phyloP scores from a whole-genome alignment of 2,329 filamentous ascomycete genomes.

The Colletotrichum sp. region DNA sequence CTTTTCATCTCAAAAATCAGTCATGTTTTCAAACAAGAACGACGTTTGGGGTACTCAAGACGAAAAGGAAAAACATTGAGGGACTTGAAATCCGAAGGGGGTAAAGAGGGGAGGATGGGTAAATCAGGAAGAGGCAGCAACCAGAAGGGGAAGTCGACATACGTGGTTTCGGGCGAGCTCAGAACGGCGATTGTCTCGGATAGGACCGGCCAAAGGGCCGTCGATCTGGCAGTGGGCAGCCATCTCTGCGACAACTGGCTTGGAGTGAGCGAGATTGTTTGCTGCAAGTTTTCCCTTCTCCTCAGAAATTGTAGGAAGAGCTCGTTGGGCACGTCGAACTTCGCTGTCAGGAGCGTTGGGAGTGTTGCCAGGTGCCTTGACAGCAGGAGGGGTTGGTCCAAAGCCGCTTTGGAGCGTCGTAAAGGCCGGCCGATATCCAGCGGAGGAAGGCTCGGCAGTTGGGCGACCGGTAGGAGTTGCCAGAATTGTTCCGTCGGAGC shows the following conservation, averaged over 20 bases:
- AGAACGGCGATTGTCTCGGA: slow-evolving; percentile 20
- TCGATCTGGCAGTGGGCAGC: slow-evolving; percentile 21
- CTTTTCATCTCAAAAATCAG: slow-evolving; percentile 1
- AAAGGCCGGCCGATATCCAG: neutral
- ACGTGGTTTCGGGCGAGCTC: slow-evolving; percentile 20
- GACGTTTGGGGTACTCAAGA: neutral
- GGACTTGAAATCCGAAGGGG: neutral
- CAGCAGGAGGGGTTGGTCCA: neutral
- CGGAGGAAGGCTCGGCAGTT: neutral
- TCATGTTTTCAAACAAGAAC: neutral
- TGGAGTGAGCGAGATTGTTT: neutral
- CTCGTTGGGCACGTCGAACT: neutral
- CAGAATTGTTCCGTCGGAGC: neutral
- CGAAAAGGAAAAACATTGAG: neutral
- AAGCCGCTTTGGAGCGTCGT: neutral
- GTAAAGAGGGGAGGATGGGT: neutral
- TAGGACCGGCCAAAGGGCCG: slow-evolving; percentile 19
- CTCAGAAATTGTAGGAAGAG: neutral
- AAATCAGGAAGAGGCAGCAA: neutral
- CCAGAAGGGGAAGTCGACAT: neutral
- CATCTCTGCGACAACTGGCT: neutral
- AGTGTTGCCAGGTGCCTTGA: neutral
- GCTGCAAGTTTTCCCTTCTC: neutral
- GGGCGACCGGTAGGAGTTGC: slow-evolving; percentile 1
- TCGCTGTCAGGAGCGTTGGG: neutral